Evolutionary conservation across 2,329 filamentous ascomycete genomes (phyloP), one percentile per base, ranked within the genome.

Genomic region (Cercospora janseana): DNA sequence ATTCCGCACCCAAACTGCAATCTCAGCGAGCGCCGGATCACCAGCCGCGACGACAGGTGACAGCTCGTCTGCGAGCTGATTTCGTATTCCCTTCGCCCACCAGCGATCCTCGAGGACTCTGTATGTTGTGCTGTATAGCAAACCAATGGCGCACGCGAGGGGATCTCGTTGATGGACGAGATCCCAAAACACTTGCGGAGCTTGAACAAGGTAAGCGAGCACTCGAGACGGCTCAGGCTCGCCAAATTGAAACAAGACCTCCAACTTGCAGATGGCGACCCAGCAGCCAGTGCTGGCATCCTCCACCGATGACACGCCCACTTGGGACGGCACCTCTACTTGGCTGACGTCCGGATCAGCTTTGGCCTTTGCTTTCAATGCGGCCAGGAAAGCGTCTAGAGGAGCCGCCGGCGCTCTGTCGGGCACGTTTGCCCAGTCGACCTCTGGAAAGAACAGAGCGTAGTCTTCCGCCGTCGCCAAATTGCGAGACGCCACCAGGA

Each of bases 11-110:
- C 57, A 59, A 7, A 40, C 24, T 3, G 50, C 57, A 4, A 59
- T 49, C 38, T 57, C 52, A 8, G 37, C 52, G 12, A 57, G 38
- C 27, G 57, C 50, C 4, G 50, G 46, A 51, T 54, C 57, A 9
- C 20, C 27, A 5, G 37, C 34, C 4, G 55, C 20, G 3, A 59
- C 54, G 13, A 47, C 13, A 4, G 57, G 52, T 12, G 38, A 46
- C 4, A 59, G 46, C 46, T 59, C 55, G 2, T 55, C 46, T 16
- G 53, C 46, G 13, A 59, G 45, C 21, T 57, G 44, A 26, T 37
- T 21, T 34, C 50, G 47, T 9, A 55, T 51, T 13, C 45, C 35
- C 9, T 23, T 43, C 2, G 53, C 49, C 57, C 57, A 59, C 57
- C 57, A 59, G 20, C 46, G 45, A 7, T 27, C 26, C n/a, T 54